Evolutionary conservation across 2,329 filamentous ascomycete species (phyloP).

Genomic region (Teratosphaeria destructans): DNA sequence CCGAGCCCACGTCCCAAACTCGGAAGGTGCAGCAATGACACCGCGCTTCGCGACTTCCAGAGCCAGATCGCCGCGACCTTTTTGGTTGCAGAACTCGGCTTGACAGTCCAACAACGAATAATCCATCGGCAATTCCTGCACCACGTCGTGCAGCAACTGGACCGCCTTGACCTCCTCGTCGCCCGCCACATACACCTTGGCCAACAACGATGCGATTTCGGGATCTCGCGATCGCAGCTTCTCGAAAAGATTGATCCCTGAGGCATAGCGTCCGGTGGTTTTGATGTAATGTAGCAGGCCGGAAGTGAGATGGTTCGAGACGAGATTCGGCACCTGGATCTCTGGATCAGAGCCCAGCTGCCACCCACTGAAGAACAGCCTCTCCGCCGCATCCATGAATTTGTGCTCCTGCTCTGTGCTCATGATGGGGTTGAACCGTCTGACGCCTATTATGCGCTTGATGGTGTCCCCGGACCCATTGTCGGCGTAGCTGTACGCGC

Average conservation of each 20-base stretch:
- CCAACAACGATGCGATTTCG: slow-evolving; percentile 85
- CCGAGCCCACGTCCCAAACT: slow-evolving; percentile 94
- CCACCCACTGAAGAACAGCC: slow-evolving; percentile 85
- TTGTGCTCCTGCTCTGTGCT: slow-evolving; percentile 97
- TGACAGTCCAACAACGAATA: slow-evolving; percentile 93
- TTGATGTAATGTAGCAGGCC: slow-evolving; percentile 90
- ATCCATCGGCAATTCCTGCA: slow-evolving; percentile 92
- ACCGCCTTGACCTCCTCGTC: slow-evolving; percentile 97
- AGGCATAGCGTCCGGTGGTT: slow-evolving; percentile 87
- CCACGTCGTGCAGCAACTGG: slow-evolving; percentile 71
- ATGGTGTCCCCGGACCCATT: slow-evolving; percentile 90
- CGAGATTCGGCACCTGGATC: slow-evolving; percentile 92
- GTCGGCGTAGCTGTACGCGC: slow-evolving; percentile 94
- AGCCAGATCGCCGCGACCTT: slow-evolving; percentile 77
- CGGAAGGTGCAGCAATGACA: slow-evolving; percentile 88
- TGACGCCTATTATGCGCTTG: slow-evolving; percentile 92
- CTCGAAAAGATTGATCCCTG: slow-evolving; percentile 94
- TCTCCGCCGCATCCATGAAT: slow-evolving; percentile 88
- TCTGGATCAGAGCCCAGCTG: slow-evolving; percentile 93
- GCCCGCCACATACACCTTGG: slow-evolving; percentile 84
- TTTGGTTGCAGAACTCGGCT: slow-evolving; percentile 80
- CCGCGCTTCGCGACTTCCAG: slow-evolving; percentile 88
- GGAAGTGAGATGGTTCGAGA: slow-evolving; percentile 91
- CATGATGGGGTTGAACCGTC: slow-evolving; percentile 93
- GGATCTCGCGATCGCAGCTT: slow-evolving; percentile 84